Base-by-base conservation (phyloP, 495 filamentous ascomycete genomes). In the Xylaria curta region DNA sequence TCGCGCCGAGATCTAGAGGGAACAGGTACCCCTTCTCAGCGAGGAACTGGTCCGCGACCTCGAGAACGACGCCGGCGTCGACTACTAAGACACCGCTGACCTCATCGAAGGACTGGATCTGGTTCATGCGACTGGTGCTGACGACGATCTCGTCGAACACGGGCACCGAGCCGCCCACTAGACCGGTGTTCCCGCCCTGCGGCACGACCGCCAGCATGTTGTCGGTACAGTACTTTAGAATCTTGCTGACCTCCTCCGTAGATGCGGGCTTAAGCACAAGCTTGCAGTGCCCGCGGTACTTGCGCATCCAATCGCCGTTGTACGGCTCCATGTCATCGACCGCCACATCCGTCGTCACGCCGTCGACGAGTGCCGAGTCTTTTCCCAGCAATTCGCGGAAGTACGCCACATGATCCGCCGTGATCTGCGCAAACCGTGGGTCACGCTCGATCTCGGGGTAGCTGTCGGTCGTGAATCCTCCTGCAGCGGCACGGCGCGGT, bases 281-380 rank as follows among this genome's bases (percentile, higher is more conserved):
- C 68, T 89, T 88, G 65, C 92, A 90, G 78, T 97, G 95, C 47
- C 96, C 96, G 47, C 94, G 91, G 84, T 98, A 99, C 81, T 99
- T 99, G 80, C 93, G 90, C 97, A 98, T 98, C 96, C 96, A 99
- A 84, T 99, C 96, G 74, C 88, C 89, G 83, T 99, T 99, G 88
- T 93, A 98, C 19, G 94, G 89, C 76, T 95, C 94, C 68, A 98
- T 85, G 76, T 99, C 96, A 72, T 92, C 91, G 36, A 77, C 80
- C 0, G 85, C 81, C 24, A 89, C 89, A 77, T 92, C 89, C 75
- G 86, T 81, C 6, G 91, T 91, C 49, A 96, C 86, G 58, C 93
- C 93, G 75, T 98, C 92, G 66, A 97, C 88, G 54, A 97, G 85
- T n/a, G 94, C 93, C 10, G 91, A 92, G 51, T 89, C 87, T 26